Base-by-base conservation (phyloP, 768 basidiomycete genomes). In the Xerocomus spinulosus region DNA sequence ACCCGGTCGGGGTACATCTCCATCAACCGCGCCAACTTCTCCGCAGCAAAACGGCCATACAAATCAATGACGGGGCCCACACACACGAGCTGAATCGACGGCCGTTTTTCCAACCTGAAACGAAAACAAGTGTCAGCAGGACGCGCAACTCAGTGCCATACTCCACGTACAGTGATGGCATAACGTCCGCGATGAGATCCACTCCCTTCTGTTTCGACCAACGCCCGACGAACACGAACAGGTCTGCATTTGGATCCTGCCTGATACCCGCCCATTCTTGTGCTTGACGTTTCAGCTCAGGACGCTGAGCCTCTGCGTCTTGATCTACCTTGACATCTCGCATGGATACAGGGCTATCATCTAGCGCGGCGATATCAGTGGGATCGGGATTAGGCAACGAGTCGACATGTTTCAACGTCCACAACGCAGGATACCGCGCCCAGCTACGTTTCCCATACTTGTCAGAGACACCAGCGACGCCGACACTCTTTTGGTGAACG, bases 131-230 rank as follows among this genome's bases (percentile, higher is more conserved):
- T 17, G n/a, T 10, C 37, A 5, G 23, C 13, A 8, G 5, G 9
- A 26, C 18, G 39, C 17, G 42, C 3, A 17, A 17, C 18, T 21
- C 4, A 14, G 0, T 1, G 9, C 10, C 5, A n/a, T 18, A n/a
- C 3, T 13, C 9, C 12, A 78, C 87, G 58, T 61, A 89, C 83
- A 96, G 61, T 3, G 80, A 77, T 20, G 92, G 93, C 88, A 96
- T 89, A 53, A 96, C 84, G 68, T 96, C 93, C 9, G 93, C 93
- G 55, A 96, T 96, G 35, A 96, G 73, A 70, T 96, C 93, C n/a
- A 96, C 92, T 69, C 89, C 93, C 69, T 96, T 96, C 68, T 96
- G 93, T 68, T 95, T 96, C 5, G 93, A 96, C 93, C 93, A 96
- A 53, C 93, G 86, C 63, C 93, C 93, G 54, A 96, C 93, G 68